phyloP scores from a whole-genome alignment of 192 early-diverging fungal species.

The Geranomyces variabilis region DNA sequence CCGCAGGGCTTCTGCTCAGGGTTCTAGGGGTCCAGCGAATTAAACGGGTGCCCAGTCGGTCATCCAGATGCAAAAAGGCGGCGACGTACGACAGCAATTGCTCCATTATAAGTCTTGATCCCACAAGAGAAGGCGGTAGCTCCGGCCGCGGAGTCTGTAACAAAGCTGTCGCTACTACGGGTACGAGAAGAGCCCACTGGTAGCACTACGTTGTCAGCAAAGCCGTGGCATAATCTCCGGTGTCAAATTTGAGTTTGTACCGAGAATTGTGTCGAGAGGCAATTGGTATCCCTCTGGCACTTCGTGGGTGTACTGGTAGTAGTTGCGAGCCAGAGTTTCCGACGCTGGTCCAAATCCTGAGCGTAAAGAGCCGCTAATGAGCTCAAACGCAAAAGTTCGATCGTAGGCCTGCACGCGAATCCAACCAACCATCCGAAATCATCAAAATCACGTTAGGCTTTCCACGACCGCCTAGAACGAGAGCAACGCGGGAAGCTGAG shows the following conservation, averaged over 20 bases:
- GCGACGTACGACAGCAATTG: conserved; percentile 59
- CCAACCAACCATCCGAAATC: conserved; percentile 77
- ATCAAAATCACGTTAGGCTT: conserved; percentile 81
- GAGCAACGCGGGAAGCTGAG: not conserved
- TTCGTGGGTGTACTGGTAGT: conserved; percentile 67
- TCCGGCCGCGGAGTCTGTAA: conserved; percentile 97
- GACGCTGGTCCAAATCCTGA: conserved; percentile 91
- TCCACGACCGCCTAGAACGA: not conserved
- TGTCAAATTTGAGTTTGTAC: conserved; percentile 4
- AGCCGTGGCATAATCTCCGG: conserved; percentile 17
- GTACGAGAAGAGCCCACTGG: conserved; percentile 90
- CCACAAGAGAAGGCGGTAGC: conserved; percentile 95
- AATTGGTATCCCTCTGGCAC: conserved; percentile 52
- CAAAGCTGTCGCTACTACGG: conserved; percentile 72
- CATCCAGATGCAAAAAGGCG: too few species aligned
- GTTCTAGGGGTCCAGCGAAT: conserved; percentile 40
- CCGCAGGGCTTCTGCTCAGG: conserved; percentile 75
- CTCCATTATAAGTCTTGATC: conserved; percentile 92
- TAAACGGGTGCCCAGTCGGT: not conserved
- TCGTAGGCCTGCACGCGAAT: too few species aligned
- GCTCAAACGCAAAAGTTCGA: not conserved
- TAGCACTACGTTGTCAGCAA: conserved; percentile 40
- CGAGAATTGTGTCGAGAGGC: conserved; percentile 56
- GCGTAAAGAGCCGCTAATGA: too few species aligned
- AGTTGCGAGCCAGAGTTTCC: conserved; percentile 83